Conservation (phyloP, 352 stramenopile species). For the Globisporangium rhizosaccharum region DNA sequence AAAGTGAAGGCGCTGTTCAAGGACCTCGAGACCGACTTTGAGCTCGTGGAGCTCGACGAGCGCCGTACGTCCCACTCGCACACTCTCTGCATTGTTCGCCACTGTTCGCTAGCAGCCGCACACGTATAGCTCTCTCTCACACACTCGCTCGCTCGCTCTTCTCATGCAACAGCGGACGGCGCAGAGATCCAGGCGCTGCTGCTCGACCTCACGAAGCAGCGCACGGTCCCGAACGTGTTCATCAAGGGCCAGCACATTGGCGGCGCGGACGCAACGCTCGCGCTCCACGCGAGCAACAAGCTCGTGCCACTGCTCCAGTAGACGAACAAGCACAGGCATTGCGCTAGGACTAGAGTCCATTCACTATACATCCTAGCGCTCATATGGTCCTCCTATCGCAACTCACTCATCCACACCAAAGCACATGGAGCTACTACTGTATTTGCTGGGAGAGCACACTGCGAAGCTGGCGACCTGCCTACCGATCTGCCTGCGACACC, state of each 20-base stretch:
- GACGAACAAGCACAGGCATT: not conserved
- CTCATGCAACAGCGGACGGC: conserved; percentile 62
- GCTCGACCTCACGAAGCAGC: conserved; percentile 89
- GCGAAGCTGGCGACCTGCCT: not conserved
- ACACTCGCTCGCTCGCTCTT: not conserved
- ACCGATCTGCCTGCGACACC: conserved; percentile 18
- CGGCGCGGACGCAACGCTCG: conserved; percentile 84
- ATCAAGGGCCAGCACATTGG: conserved; percentile 95
- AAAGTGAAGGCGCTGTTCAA: conserved; percentile 88
- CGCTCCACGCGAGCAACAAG: conserved; percentile 49
- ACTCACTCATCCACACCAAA: too few species aligned
- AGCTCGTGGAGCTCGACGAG: conserved; percentile 71
- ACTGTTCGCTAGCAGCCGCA: not conserved
- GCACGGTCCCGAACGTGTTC: conserved; percentile 98
- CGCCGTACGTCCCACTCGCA: conserved; percentile 21
- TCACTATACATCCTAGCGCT: too few species aligned
- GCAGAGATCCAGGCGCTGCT: conserved; percentile 89
- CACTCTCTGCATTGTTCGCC: not conserved
- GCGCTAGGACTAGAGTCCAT: too few species aligned
- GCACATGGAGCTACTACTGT: too few species aligned
- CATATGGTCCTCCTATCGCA: too few species aligned
- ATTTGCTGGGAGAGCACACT: too few species aligned
- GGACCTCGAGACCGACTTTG: conserved; percentile 54
- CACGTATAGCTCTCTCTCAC: not conserved
- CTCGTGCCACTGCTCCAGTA: conserved; percentile 54